Conservation (phyloP, 176 grass and related monocot species). For the Eleusine indica region DNA sequence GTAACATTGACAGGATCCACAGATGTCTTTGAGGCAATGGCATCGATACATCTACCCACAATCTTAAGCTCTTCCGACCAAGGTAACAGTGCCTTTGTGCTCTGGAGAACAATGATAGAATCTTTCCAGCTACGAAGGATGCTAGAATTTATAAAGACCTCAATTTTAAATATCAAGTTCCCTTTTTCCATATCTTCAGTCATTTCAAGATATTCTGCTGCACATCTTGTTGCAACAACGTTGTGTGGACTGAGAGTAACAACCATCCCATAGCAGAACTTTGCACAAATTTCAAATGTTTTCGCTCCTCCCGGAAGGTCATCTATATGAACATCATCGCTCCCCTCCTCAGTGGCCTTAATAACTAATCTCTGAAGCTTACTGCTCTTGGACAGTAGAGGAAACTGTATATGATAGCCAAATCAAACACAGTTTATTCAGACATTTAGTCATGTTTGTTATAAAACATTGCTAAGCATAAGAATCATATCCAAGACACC, state of each 20-base stretch:
- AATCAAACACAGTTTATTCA: conserved; percentile 4
- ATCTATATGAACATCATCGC: conserved; percentile 68
- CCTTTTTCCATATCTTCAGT: conserved; percentile 91
- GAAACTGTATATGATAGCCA: conserved; percentile 68
- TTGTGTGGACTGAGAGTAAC: conserved; percentile 95
- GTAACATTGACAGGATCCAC: conserved; percentile 79
- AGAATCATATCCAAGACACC: conserved; percentile 9
- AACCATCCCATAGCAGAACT: conserved; percentile 97
- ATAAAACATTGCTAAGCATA: conserved; percentile 2
- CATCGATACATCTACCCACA: conserved; percentile 87
- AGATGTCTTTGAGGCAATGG: conserved; percentile 88
- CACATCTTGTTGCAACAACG: conserved; percentile 82
- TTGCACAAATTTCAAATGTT: conserved; percentile 87
- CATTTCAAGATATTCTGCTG: conserved; percentile 91
- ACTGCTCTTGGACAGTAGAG: conserved; percentile 89
- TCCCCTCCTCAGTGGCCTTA: conserved; percentile 57
- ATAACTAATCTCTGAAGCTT: conserved; percentile 75
- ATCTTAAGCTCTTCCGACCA: conserved; percentile 91
- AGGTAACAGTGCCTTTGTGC: conserved; percentile 65
- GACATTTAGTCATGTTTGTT: conserved; percentile 4
- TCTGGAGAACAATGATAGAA: conserved; percentile 90
- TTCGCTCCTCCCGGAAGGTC: conserved; percentile 79
- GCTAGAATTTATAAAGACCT: conserved; percentile 92
- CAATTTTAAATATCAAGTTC: conserved; percentile 96
- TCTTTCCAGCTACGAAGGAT: conserved; percentile 96